Percentiles rank a stretch among this genome's conserved stretches.
phyloP scores from a whole-genome alignment of 1,284 basidiomycete genomes.

The Sphaerobolus stellatus region DNA sequence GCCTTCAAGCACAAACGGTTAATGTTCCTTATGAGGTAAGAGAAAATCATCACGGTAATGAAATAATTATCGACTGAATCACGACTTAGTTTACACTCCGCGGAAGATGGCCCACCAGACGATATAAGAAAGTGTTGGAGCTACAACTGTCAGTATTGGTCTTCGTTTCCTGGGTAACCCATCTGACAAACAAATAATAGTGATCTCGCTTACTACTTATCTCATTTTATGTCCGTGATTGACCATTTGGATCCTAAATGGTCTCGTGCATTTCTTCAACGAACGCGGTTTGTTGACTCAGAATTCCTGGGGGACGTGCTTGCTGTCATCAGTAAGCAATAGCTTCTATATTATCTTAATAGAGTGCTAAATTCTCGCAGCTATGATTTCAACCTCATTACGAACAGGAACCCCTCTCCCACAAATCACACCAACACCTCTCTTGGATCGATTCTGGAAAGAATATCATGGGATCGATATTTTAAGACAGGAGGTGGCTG shows the following conservation, averaged over 20 bases:
- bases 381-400: constrained; percentile 68
- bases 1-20: constrained; percentile 51
- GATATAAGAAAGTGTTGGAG: constrained; percentile 65
- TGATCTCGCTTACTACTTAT: constrained; percentile 59
- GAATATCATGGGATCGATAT: constrained; percentile 61
- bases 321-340: constrained; percentile 67
- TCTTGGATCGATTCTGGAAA: constrained; percentile 74
- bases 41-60: constrained; percentile 9
- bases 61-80: background rate
- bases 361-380: constrained; percentile 31
- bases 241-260: constrained; percentile 69
- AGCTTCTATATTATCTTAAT: background rate
- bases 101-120: constrained; percentile 65
- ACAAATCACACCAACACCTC: constrained; percentile 83
- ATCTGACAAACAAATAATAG: constrained; percentile 33
- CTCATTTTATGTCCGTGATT: constrained; percentile 62
- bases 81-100: constrained; percentile 57
- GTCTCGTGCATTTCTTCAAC: constrained; percentile 71
- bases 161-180: background rate
- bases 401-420: constrained; percentile 77
- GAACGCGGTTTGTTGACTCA: constrained; percentile 76
- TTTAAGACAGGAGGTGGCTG: constrained; percentile 62
- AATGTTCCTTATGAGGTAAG: constrained; percentile 70
- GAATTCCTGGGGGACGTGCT: constrained; percentile 83
- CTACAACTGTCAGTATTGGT: constrained; percentile 54